A percentile compares a stretch with the other conserved stretches of the same genome.
phyloP scores from a whole-genome alignment of 2,329 filamentous ascomycete genomes.

The Chrysoporthe deuterocubensis region DNA sequence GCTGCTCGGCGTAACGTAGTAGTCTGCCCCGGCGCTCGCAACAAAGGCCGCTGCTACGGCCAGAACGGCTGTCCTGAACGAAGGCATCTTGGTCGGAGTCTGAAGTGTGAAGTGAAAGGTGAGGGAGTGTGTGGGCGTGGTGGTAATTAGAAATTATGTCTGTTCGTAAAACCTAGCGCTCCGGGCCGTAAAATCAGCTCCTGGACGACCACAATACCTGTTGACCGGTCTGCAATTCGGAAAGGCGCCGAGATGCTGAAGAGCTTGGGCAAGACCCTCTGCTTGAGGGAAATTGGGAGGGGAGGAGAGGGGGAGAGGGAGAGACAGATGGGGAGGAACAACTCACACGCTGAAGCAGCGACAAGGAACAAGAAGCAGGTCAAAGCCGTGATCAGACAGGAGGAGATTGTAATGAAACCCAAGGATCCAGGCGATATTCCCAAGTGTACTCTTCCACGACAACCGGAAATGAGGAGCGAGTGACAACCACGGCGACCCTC shows the following conservation, averaged over 20 bases:
- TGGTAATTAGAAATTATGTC: not conserved
- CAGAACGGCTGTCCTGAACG: slow-evolving; percentile 56
- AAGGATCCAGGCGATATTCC: slow-evolving; percentile 1
- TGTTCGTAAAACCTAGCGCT: not conserved
- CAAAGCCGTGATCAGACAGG: not conserved
- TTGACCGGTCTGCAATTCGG: not conserved
- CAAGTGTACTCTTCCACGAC: not conserved
- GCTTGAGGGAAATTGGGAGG: not conserved
- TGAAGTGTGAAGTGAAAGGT: not conserved
- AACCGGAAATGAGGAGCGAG: slow-evolving; percentile 8
- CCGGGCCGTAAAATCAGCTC: not conserved
- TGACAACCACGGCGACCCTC: slow-evolving; percentile 9
- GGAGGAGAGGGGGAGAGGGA: not conserved
- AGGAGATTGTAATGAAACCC: not conserved
- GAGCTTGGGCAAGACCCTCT: not conserved
- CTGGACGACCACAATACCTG: not conserved
- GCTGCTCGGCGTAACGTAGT: slow-evolving; percentile 63
- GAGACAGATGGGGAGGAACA: not conserved
- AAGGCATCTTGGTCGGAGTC: slow-evolving; percentile 50
- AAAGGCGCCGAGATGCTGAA: not conserved
- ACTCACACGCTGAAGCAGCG: slow-evolving; percentile 16
- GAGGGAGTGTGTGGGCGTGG: not conserved
- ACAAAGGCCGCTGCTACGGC: slow-evolving; percentile 59
- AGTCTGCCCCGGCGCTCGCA: slow-evolving; percentile 58
- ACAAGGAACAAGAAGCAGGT: slow-evolving; percentile 2